Evolutionary conservation across 1,284 basidiomycete species (phyloP).

Genomic region (Leccinum griseonigrum): DNA sequence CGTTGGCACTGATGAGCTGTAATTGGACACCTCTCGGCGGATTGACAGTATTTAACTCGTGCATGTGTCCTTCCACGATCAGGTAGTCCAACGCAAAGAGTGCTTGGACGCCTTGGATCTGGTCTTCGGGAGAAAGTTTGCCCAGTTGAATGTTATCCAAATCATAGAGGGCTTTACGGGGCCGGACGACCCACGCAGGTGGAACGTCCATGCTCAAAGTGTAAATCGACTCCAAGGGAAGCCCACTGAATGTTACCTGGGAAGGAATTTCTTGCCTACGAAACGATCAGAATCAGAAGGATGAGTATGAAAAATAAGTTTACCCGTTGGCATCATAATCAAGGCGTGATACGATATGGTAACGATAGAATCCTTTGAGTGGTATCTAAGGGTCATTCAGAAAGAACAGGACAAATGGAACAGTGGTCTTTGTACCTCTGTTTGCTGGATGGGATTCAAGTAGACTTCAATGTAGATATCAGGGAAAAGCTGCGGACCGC

Average conservation of each 20-base stretch:
- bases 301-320: not conserved
- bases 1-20: constrained; percentile 54
- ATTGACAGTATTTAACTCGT: constrained; percentile 59
- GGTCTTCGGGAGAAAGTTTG: constrained; percentile 57
- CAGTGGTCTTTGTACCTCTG: constrained; percentile 52
- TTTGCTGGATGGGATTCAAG: constrained; percentile 65
- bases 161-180: constrained; percentile 86
- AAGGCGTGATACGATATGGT: constrained; percentile 59
- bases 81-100: constrained; percentile 89
- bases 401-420: not conserved
- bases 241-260: constrained; percentile 48
- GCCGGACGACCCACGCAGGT: constrained; percentile 89
- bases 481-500: constrained; percentile 44
- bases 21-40: constrained; percentile 86
- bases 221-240: constrained; percentile 75
- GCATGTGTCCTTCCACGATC: constrained; percentile 91
- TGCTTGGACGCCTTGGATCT: constrained; percentile 63
- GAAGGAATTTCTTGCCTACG: constrained; percentile 53
- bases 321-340: constrained; percentile 75
- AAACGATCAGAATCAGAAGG: not conserved
- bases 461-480: constrained; percentile 71
- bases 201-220: constrained; percentile 91
- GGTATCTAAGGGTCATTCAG: constrained; percentile 58
- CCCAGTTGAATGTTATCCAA: constrained; percentile 93
- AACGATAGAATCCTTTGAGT: constrained; percentile 93